Percentiles rank a stretch among this genome's conserved stretches.
Conservation (phyloP, 2,329 filamentous ascomycete species). For the Thelonectria blattea region DNA sequence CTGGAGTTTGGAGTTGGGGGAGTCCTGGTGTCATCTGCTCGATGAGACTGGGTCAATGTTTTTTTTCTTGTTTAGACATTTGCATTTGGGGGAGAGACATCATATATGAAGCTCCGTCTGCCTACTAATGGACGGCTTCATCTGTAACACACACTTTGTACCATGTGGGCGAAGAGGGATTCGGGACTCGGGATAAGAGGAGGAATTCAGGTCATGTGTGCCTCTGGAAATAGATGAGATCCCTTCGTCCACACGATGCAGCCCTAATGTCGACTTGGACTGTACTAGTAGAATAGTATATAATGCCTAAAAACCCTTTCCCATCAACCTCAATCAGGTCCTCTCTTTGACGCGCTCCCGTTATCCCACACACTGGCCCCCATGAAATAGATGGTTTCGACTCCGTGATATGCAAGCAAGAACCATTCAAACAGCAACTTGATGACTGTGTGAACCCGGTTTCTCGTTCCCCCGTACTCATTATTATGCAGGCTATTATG, state of each 20-base stretch:
- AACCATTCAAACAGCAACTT: slow-evolving; percentile 6
- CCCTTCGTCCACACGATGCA: slow-evolving; percentile 23
- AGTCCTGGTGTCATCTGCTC: neutral
- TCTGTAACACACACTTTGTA: slow-evolving; percentile 21
- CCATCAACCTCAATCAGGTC: slow-evolving; percentile 8
- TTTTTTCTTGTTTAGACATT: neutral
- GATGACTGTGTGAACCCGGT: neutral
- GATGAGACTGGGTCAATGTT: neutral
- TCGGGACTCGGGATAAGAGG: slow-evolving; percentile 11
- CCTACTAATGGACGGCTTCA: neutral
- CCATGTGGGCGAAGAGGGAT: slow-evolving; percentile 21
- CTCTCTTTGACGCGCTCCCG: neutral
- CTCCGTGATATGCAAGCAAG: slow-evolving; percentile 19
- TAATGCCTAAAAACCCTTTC: slow-evolving; percentile 12
- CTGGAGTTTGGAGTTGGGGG: slow-evolving; percentile 34
- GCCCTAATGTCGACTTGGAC: slow-evolving; percentile 19
- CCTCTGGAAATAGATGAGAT: slow-evolving; percentile 10
- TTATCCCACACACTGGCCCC: slow-evolving; percentile 1
- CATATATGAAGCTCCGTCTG: neutral
- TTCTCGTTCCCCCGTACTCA: slow-evolving; percentile 27
- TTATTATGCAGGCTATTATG: slow-evolving; percentile 34
- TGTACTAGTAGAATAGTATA: slow-evolving; percentile 1
- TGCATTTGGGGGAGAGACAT: slow-evolving; percentile 1
- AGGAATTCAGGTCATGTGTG: neutral
- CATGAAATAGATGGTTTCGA: slow-evolving; percentile 3